Base-by-base conservation (phyloP, 352 stramenopile genomes). In the Phytophthora palmivora region DNA sequence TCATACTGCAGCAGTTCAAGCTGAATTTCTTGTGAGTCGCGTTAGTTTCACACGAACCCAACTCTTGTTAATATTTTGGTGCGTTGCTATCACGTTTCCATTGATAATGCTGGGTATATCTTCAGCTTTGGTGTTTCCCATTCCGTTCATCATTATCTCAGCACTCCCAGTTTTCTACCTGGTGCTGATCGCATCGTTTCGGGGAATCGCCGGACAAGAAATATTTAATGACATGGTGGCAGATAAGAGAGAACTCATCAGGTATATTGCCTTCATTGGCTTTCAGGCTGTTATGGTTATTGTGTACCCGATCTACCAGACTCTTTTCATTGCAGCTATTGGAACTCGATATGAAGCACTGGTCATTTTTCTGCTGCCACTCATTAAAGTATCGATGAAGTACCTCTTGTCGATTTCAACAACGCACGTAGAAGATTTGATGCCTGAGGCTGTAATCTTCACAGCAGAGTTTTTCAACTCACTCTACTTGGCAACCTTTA, bases 381-480 rank as follows among this genome's bases (percentile, higher is more conserved):
- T 55, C 1, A 37, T 64, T 8, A 64, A 64, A 28, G 7, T 57
- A 6, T 6, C 41, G 6, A 64, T 46, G 42, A 61, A 61, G 24
- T 54, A 54, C n/a, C 53, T 61, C 6, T 19, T 61, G 0, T 37
- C 44, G 21, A 41, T 38, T 10, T 45, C 16, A 4, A 49, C 44
- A 5, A 33, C 41, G 3, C 54, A 70, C 53, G 16, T 70, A 14
- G 61, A 65, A 38, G 61, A 70, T 24, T 8, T 56, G 15, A 58
- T 59, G 33, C 61, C 61, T 4, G 33, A 52, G 10, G 39, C 43
- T 12, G 54, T 54, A 6, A 64, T 65, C 26, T 55, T 70, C 22
- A 59, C 46, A 0, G 46, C 43, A 11, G 53, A 56, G 7, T 54
- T 65, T 24, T 65, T 64, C 26, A 65, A 70, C 26, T 37, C 61